These are phyloP conservation scores for Helichrysum umbraculigerum DNA, from an alignment of 129 eudicot species.

Conservation along the genomic window DNA sequence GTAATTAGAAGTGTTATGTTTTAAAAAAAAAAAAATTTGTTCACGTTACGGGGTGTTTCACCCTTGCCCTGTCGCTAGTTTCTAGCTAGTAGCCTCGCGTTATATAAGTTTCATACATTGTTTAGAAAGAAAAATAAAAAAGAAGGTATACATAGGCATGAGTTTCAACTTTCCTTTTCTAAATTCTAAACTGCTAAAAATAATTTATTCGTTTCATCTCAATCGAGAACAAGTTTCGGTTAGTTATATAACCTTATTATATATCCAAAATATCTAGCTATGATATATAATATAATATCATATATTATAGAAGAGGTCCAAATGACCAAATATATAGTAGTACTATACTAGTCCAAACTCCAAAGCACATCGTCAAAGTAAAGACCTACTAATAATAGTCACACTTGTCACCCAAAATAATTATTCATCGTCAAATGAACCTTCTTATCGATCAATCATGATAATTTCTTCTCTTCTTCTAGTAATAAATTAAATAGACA, in stretches of 20 bases:
- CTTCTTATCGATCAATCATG: background rate
- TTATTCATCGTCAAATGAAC: background rate
- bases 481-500: background rate
- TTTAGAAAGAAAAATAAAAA: no score
- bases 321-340: no score
- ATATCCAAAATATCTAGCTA: background rate
- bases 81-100: no score
- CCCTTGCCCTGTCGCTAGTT: no score
- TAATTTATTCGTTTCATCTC: background rate
- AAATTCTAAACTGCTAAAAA: no score
- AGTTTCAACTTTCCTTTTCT: no score
- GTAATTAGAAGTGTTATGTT: no score
- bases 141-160: no score
- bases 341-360: background rate
- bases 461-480: background rate
- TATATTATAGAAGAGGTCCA: background rate
- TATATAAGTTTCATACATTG: no score
- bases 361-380: slow-evolving; percentile 5
- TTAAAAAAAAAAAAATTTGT: no score
- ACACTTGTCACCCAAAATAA: background rate
- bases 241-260: no score
- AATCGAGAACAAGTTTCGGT: background rate
- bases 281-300: background rate
- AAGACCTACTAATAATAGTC: background rate
- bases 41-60: no score